Percentiles rank a stretch among this genome's conserved stretches.
Conservation (phyloP, 176 grass and related monocot species). For the Pontederia paniculata region DNA sequence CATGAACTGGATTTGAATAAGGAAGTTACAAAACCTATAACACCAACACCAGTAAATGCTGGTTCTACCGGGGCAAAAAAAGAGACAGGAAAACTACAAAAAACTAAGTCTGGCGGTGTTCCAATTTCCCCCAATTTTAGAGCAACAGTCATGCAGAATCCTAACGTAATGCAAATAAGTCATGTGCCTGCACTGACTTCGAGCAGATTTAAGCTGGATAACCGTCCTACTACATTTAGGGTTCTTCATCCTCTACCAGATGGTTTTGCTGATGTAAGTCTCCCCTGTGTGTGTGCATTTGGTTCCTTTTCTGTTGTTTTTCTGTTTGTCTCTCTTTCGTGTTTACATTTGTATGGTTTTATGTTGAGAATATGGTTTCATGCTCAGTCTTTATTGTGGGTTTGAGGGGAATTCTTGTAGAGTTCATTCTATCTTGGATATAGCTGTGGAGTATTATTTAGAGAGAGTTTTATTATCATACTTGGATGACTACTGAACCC, state of each 20-base stretch:
- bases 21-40: constrained; percentile 25
- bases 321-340: too few species aligned
- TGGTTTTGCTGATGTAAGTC: constrained; percentile 71
- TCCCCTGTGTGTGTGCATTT: constrained; percentile 7
- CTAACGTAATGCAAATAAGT: constrained; percentile 27
- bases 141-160: constrained; percentile 33
- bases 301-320: too few species aligned
- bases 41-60: constrained; percentile 10
- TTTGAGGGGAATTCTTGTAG: too few species aligned
- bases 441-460: too few species aligned
- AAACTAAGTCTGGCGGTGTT: constrained; percentile 27
- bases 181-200: constrained; percentile 16
- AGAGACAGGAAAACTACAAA: constrained; percentile 31
- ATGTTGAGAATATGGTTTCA: too few species aligned
- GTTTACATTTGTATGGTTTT: too few species aligned
- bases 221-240: constrained; percentile 68
- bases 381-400: too few species aligned
- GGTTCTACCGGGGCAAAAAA: constrained; percentile 7
- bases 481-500: too few species aligned
- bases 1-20: constrained; percentile 19
- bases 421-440: too few species aligned
- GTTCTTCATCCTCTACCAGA: constrained; percentile 79
- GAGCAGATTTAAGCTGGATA: constrained; percentile 80
- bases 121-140: constrained; percentile 31
- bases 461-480: too few species aligned